Conservation (phyloP, 176 grass and related monocot genomes). For the Oropetium thomaeum region DNA sequence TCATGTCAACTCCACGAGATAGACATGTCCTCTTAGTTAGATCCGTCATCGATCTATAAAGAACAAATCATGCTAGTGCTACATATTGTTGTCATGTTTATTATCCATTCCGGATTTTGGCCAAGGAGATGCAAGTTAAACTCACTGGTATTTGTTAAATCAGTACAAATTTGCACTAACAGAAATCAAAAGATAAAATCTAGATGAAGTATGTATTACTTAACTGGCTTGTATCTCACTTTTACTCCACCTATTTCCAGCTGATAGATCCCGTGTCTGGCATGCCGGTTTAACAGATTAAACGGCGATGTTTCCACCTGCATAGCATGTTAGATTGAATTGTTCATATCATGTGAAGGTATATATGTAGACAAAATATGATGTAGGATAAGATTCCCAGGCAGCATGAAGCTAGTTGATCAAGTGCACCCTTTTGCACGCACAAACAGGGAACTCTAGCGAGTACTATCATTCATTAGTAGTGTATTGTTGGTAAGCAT, state of each 20-base stretch:
- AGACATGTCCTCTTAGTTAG: conserved; percentile 5
- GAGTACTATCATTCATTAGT: not conserved
- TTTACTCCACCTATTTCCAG: too few relatives aligned
- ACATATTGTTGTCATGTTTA: conserved; percentile 20
- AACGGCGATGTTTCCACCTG: not conserved
- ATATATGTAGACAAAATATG: not conserved
- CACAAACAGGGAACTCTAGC: not conserved
- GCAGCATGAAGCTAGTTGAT: not conserved
- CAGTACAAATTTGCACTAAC: too few relatives aligned
- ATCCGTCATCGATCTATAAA: not conserved
- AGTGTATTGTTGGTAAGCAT: not conserved
- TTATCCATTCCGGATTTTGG: conserved; percentile 19
- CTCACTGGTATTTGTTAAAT: too few relatives aligned
- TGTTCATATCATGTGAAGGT: not conserved
- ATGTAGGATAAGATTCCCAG: conserved; percentile 7
- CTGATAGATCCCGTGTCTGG: too few relatives aligned
- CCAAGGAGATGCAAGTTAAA: too few relatives aligned
- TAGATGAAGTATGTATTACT: too few relatives aligned
- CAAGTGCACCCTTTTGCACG: not conserved
- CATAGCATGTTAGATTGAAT: too few relatives aligned
- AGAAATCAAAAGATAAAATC: too few relatives aligned
- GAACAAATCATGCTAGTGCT: not conserved
- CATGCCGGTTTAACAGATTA: too few relatives aligned
- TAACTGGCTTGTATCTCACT: too few relatives aligned
- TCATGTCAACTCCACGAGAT: not conserved